These are phyloP conservation scores for Cladophialophora bantiana DNA, from an alignment of 2,329 filamentous ascomycete genomes.

Conservation along the genomic window DNA sequence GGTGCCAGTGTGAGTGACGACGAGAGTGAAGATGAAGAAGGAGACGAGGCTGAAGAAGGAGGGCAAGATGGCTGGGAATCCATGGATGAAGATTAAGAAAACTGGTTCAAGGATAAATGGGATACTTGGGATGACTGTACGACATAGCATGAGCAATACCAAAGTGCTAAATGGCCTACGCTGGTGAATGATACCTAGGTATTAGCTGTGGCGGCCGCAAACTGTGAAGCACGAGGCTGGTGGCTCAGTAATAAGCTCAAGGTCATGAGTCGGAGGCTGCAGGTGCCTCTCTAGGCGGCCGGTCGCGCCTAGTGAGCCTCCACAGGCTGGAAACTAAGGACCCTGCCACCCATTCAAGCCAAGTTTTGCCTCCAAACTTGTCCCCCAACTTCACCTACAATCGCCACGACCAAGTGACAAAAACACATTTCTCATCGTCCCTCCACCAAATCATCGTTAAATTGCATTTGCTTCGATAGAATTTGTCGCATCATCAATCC, in stretches of 20 bases:
- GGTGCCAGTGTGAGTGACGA: slow-evolving; percentile 68
- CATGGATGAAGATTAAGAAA: slow-evolving; percentile 59
- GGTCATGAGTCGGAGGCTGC: too few species aligned
- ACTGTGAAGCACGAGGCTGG: neutral
- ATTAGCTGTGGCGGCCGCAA: neutral
- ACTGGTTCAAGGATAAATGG: neutral
- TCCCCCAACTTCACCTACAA: slow-evolving; percentile 15
- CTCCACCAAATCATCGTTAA: slow-evolving; percentile 20
- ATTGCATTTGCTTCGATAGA: slow-evolving; percentile 27
- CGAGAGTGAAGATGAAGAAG: slow-evolving; percentile 71
- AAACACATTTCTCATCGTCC: slow-evolving; percentile 13
- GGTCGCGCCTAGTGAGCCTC: neutral
- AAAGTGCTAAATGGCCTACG: neutral
- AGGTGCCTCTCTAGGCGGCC: neutral
- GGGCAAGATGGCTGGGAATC: slow-evolving; percentile 60
- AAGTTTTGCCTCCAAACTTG: neutral
- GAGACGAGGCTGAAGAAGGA: slow-evolving; percentile 52
- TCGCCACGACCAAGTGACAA: neutral
- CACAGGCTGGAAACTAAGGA: neutral
- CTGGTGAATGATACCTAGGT: neutral
- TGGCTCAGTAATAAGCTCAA: too few species aligned
- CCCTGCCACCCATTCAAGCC: neutral
- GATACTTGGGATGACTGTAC: neutral
- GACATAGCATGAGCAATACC: slow-evolving; percentile 1
- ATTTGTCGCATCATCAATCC: slow-evolving; percentile 22